Evolutionary conservation across 257 asterid genomes (phyloP).

Genomic region (Nicotiana undulata): DNA sequence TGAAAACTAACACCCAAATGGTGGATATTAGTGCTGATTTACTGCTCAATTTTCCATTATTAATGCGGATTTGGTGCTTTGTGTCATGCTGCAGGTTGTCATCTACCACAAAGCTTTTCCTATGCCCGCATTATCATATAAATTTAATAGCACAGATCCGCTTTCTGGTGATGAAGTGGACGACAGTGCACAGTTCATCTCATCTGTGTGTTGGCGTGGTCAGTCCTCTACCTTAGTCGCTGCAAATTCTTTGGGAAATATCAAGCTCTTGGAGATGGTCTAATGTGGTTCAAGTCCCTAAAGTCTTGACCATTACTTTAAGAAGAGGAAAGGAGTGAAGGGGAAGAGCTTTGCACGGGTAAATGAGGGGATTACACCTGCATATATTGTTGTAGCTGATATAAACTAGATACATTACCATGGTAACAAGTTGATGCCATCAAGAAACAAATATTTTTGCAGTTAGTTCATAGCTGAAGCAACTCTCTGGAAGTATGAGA

Average conservation of each 20-base stretch:
- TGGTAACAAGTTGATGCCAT: constrained; percentile 5
- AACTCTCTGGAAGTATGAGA: constrained; percentile 12
- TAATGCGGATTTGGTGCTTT: not conserved
- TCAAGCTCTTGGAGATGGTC: constrained; percentile 89
- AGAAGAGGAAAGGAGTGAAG: not conserved
- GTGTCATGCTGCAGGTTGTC: constrained; percentile 42
- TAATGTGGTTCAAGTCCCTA: constrained; percentile 12
- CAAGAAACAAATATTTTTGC: constrained; percentile 16
- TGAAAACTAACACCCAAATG: not conserved
- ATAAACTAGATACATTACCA: not conserved
- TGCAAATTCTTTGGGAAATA: constrained; percentile 88
- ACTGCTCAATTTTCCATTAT: not conserved
- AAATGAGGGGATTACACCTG: not conserved
- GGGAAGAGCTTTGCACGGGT: not conserved
- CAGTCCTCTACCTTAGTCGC: constrained; percentile 84
- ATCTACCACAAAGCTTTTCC: constrained; percentile 90
- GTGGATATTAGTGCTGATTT: not conserved
- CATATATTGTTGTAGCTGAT: not conserved
- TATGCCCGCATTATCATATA: constrained; percentile 73
- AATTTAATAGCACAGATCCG: constrained; percentile 63
- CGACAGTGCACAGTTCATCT: constrained; percentile 73
- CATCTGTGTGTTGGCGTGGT: constrained; percentile 93
- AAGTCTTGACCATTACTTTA: not conserved
- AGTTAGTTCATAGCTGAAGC: constrained; percentile 11
- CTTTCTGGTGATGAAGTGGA: constrained; percentile 71